These are phyloP conservation scores for Puccinellia tenuiflora DNA, from an alignment of 176 grass and related monocot species.

Conservation along the genomic window DNA sequence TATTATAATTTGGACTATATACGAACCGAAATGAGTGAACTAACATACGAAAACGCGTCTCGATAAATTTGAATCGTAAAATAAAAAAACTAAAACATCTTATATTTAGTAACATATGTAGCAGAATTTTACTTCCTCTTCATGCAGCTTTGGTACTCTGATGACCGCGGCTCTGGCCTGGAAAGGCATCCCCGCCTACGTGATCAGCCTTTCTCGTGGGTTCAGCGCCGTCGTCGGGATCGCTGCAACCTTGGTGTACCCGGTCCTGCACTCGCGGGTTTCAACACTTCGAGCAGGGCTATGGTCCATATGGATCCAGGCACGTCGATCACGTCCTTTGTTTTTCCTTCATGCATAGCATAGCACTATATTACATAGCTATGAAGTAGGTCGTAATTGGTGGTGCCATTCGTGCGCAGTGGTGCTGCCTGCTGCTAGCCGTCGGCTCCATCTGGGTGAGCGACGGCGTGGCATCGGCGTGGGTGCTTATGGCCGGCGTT, in stretches of 20 bases:
- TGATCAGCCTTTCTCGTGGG: constrained; percentile 66
- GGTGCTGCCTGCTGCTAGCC: constrained; percentile 74
- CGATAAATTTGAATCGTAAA: no score
- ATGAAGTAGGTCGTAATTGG: no score
- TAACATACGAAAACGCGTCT: no score
- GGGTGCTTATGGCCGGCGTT: constrained; percentile 89
- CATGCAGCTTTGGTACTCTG: constrained; percentile 80
- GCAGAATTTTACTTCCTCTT: no score
- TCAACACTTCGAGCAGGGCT: constrained; percentile 73
- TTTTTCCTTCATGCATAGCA: no score
- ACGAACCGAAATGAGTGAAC: no score
- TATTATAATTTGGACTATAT: no score
- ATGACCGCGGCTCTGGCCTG: constrained; percentile 91
- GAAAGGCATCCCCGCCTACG: constrained; percentile 82
- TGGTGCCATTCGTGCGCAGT: no score
- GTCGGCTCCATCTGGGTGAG: constrained; percentile 69
- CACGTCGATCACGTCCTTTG: neutral
- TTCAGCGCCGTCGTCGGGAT: constrained; percentile 71
- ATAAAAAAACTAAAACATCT: no score
- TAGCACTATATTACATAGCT: no score
- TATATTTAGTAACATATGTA: no score
- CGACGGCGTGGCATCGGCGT: constrained; percentile 40
- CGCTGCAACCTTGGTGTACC: constrained; percentile 68
- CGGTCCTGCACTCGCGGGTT: constrained; percentile 46
- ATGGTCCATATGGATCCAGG: constrained; percentile 85